Base-by-base conservation (phyloP, 1,139 yeast species). In the Candida tropicalis region DNA sequence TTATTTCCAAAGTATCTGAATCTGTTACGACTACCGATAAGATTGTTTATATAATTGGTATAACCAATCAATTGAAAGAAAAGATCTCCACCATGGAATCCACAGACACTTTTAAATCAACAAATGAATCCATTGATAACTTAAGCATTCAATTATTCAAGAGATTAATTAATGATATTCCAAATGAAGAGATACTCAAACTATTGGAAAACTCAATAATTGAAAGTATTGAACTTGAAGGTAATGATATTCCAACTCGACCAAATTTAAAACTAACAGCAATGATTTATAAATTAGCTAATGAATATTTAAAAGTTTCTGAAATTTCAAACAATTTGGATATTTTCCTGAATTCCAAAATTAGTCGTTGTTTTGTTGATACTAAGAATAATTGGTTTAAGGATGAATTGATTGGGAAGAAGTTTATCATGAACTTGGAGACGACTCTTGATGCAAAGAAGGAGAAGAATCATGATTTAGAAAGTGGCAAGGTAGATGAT, bases 351-450 rank as follows among this genome's bases (percentile, higher is more conserved):
- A 53, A 58, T 13, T 39, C 45, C 2, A 35, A 43, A 10, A 47
- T 55, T 8, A 56, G 46, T 15, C 43, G 44, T 0, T 36, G 47
- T 2, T 71, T 68, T 44, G 45, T 53, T 4, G 35, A 43, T 9
- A 41, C 50, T 12, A 70, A 70, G 48, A 62, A 65, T 41, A 45
- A 57, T 9, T 70, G 74, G 74, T 36, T 59, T 13, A 20, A 55
- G n/a, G 32, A 44, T 8, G 39, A 34, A 8, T 36, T 55, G 24
- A 32, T 42, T 5, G 36, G 12, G 12, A 37, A 27, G 12, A 37
- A 22, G 27, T 43, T 41, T 27, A 11, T 32, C 3, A 17, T n/a
- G 16, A 28, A 22, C 16, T 11, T 42, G 18, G 34, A 27, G 23
- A 35, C 18, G 16, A 16, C 8, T 6, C 24, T 38, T 7, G 9